Evolutionary conservation across 768 basidiomycete species (phyloP), one percentile per base, ranked within the genome.

Genomic region (Boletus reticuloceps): DNA sequence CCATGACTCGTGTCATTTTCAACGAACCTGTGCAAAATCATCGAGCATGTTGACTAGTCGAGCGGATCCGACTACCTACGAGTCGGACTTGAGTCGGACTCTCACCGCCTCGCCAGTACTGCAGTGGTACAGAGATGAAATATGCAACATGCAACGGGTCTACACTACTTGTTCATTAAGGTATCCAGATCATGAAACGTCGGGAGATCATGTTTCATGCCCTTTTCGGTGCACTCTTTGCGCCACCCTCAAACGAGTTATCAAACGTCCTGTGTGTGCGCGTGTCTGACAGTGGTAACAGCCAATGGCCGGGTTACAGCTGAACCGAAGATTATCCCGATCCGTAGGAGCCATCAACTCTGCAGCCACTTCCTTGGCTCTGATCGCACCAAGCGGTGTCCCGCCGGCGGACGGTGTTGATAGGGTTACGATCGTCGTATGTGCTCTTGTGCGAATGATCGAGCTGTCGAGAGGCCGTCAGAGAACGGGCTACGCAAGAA

Each of bases 341-440:
- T 49, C 38, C 25, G 19, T 29, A 10, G 29, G 27, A 10, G 19
- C 47, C 51, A 59, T 47, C 43, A 61, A 56, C 42, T 58, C 55
- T 2, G 36, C 27, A 69, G 86, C 63, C 58, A 93, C 88, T 82
- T 94, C 90, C 60, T 84, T 81, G 53, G 81, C 81, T 22, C 89
- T 88, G 60, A 84, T 89, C 56, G 85, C 66, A 31, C 75, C 77
- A 78, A 88, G 55, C 17, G 61, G 66, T 44, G 64, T 62, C 10
- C 66, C 53, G 13, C 66, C 48, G 1, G 48, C 12, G 38, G 64
- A 50, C 10, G 52, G 47, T 25, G 58, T 55, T 16, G 68, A 54
- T 25, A 60, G 20, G 13, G 53, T 58, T 14, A 59, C 55, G 47
- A 65, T 55, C 58, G 72, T 66, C 20, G 74, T 75, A 20, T 73